Conservation (phyloP, 805 yeast genomes). For the Myxozyma neglecta region DNA sequence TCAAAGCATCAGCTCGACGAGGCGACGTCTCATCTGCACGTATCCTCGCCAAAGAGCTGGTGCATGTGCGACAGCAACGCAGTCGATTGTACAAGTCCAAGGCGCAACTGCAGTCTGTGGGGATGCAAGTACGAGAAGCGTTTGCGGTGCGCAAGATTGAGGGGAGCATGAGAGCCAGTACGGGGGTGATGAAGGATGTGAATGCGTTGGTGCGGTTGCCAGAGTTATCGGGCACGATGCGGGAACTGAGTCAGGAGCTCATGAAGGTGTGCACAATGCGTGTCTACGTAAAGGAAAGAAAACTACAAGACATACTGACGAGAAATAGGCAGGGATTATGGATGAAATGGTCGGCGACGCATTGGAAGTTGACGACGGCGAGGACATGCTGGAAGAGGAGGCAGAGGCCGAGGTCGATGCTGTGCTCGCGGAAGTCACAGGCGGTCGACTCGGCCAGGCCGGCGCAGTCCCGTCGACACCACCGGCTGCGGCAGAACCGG, state of each 20-base stretch:
- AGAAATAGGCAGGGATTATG: constrained; percentile 54
- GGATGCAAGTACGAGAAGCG: constrained; percentile 87
- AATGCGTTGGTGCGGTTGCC: constrained; percentile 77
- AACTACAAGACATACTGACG: not conserved
- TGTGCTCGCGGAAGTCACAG: constrained; percentile 51
- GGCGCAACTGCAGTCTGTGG: constrained; percentile 82
- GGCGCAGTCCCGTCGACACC: constrained; percentile 40
- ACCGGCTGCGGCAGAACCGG: not conserved
- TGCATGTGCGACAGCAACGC: constrained; percentile 70
- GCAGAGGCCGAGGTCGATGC: constrained; percentile 63
- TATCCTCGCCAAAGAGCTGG: constrained; percentile 78
- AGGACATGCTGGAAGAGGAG: constrained; percentile 61
- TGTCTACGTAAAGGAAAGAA: not conserved
- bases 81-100: constrained; percentile 72
- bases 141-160: constrained; percentile 82
- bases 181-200: constrained; percentile 85
- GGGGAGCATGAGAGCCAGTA: constrained; percentile 73
- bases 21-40: constrained; percentile 74
- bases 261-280: constrained; percentile 43
- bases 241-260: constrained; percentile 80
- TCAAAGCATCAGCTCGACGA: constrained; percentile 71
- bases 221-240: constrained; percentile 76
- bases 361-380: constrained; percentile 69
- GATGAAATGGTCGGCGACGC: constrained; percentile 95
- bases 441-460: constrained; percentile 46